Percentiles rank a stretch among this genome's conserved stretches.
These are phyloP conservation scores for Citrullus mucosospermus DNA, from an alignment of 306 rosid genomes.

Conservation along the genomic window DNA sequence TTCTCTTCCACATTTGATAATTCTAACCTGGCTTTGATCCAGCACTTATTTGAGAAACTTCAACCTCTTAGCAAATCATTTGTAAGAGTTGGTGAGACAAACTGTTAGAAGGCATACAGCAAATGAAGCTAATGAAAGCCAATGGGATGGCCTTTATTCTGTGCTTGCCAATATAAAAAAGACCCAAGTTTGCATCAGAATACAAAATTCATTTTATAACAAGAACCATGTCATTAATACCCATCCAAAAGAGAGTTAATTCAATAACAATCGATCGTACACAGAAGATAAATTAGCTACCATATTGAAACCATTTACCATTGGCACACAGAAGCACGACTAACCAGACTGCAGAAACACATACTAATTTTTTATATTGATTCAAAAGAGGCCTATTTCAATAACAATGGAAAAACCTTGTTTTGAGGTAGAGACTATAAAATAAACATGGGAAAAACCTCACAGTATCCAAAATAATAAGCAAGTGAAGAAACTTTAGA, in stretches of 20 bases:
- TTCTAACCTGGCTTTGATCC: background rate
- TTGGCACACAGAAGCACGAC: background rate
- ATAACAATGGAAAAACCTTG: background rate
- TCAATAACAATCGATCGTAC: background rate
- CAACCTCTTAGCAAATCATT: background rate
- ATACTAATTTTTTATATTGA: background rate
- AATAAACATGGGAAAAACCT: background rate
- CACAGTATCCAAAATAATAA: background rate
- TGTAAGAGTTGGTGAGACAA: too few relatives aligned
- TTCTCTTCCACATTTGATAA: background rate
- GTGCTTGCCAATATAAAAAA: too few relatives aligned
- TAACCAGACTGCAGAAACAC: background rate
- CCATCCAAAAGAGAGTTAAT: too few relatives aligned
- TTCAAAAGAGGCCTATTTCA: background rate
- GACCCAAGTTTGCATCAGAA: too few relatives aligned
- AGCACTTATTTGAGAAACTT: background rate
- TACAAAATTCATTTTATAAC: too few relatives aligned
- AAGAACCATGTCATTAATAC: too few relatives aligned
- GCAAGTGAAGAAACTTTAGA: background rate
- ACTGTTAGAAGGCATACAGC: too few relatives aligned
- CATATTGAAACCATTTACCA: background rate
- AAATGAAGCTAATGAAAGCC: too few relatives aligned
- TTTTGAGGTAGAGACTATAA: background rate
- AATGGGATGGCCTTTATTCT: too few relatives aligned
- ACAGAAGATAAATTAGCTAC: background rate